Evolutionary conservation across 2,329 filamentous ascomycete species (phyloP).

Genomic region (Scedosporium dehoogii): DNA sequence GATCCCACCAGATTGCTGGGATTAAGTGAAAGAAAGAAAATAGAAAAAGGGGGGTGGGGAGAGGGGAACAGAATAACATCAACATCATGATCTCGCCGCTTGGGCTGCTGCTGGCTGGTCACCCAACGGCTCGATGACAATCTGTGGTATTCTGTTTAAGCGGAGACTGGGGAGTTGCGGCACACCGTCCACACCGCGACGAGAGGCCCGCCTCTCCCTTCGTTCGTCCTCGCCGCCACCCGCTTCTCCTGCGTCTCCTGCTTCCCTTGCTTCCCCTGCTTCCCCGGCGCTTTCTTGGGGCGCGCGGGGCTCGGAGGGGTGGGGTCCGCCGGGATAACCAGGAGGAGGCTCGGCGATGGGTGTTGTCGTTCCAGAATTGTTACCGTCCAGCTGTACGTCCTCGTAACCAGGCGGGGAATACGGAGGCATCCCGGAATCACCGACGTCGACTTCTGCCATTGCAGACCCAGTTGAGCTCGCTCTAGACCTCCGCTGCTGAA

Average conservation of each 20-base stretch:
- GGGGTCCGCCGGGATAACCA: slow-evolving; percentile 30
- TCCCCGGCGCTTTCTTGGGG: slow-evolving; percentile 6
- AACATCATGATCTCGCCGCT: slow-evolving; percentile 6
- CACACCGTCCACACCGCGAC: slow-evolving; percentile 26
- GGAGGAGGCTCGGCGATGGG: slow-evolving; percentile 40
- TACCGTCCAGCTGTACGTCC: slow-evolving; percentile 32
- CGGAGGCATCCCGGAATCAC: slow-evolving; percentile 32
- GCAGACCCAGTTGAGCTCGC: slow-evolving; percentile 35
- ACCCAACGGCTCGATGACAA: slow-evolving; percentile 47
- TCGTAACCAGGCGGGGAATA: slow-evolving; percentile 43
- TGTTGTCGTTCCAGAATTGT: slow-evolving; percentile 27
- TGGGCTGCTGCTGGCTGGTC: slow-evolving; percentile 8
- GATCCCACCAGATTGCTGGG: neutral
- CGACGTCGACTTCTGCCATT: slow-evolving; percentile 40
- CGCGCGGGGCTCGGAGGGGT: neutral
- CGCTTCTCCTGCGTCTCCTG: no score
- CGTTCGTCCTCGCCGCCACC: neutral
- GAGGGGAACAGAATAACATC: slow-evolving; percentile 9
- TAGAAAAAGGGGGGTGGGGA: neutral
- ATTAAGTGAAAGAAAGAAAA: slow-evolving; percentile 3
- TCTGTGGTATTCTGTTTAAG: slow-evolving; percentile 40
- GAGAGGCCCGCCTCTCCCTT: slow-evolving; percentile 8
- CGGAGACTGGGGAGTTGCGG: slow-evolving; percentile 44
- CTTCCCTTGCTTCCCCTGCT: no score
- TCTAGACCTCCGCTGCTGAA: slow-evolving; percentile 20